Evolutionary conservation across 345 rosid genomes (phyloP).

Genomic region (Erodium maritimum): DNA sequence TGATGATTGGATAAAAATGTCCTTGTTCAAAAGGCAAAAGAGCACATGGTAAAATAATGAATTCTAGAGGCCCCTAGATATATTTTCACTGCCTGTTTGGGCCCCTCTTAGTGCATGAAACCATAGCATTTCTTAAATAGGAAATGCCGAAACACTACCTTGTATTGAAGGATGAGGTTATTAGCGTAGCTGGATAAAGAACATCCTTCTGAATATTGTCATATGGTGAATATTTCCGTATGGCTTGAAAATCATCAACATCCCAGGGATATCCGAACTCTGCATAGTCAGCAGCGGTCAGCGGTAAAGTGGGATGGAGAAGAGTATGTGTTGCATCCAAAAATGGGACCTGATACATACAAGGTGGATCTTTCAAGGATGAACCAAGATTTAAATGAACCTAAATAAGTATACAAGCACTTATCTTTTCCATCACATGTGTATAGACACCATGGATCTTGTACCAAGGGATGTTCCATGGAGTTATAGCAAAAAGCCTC

Average conservation of each 20-base stretch:
- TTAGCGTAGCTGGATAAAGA: conserved; percentile 65
- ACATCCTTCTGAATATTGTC: conserved; percentile 70
- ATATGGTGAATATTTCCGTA: conserved; percentile 66
- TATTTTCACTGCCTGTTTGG: neutral
- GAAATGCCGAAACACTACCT: conserved; percentile 22
- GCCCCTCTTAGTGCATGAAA: neutral
- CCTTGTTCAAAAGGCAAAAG: too few species aligned
- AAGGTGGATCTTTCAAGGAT: neutral
- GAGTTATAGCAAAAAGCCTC: too few species aligned
- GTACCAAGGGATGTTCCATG: neutral
- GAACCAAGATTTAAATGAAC: neutral
- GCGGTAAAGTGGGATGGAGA: conserved; percentile 68
- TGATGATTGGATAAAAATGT: too few species aligned
- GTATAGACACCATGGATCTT: neutral
- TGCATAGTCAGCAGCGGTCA: conserved; percentile 65
- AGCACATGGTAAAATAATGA: too few species aligned
- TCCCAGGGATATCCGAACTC: conserved; percentile 90
- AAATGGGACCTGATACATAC: conserved; percentile 64
- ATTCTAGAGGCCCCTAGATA: too few species aligned
- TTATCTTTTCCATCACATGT: neutral
- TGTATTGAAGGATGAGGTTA: conserved; percentile 76
- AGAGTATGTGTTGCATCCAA: conserved; percentile 82
- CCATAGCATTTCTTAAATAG: too few species aligned
- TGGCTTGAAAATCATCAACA: conserved; percentile 62
- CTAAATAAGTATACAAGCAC: neutral